Conservation (phyloP, 2,329 filamentous ascomycete species). For the Fusarium miscanthi region DNA sequence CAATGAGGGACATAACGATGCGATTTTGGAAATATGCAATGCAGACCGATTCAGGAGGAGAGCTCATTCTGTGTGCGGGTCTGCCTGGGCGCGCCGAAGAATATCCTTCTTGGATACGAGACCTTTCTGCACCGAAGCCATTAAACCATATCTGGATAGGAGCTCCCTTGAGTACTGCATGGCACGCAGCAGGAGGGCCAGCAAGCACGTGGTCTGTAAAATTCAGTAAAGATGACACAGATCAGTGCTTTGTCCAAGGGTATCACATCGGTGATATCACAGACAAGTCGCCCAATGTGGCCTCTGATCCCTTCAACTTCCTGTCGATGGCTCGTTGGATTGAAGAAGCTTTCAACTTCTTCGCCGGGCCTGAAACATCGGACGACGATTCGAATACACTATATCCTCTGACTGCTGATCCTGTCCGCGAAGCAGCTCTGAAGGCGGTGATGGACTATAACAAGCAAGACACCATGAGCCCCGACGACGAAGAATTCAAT, state of each 20-base stretch:
- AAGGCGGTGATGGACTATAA: neutral
- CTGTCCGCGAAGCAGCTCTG: neutral
- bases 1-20: neutral
- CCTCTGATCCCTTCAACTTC: accelerated
- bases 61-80: neutral
- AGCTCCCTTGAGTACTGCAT: neutral
- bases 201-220: neutral
- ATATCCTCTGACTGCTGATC: neutral
- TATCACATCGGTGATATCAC: neutral
- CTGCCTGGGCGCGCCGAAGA: neutral
- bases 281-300: neutral
- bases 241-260: neutral
- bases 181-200: neutral
- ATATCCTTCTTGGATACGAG: conserved; percentile 12
- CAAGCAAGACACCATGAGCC: neutral
- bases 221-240: neutral
- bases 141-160: neutral
- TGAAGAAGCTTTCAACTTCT: neutral
- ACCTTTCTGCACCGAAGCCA: neutral
- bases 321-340: accelerated
- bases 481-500: neutral
- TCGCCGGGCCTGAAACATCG: accelerated
- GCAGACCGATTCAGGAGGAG: neutral
- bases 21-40: conserved; percentile 8
- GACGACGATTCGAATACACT: neutral